phyloP scores from a whole-genome alignment of 1,139 yeast genomes.

The Saccharomyces hybrid region DNA sequence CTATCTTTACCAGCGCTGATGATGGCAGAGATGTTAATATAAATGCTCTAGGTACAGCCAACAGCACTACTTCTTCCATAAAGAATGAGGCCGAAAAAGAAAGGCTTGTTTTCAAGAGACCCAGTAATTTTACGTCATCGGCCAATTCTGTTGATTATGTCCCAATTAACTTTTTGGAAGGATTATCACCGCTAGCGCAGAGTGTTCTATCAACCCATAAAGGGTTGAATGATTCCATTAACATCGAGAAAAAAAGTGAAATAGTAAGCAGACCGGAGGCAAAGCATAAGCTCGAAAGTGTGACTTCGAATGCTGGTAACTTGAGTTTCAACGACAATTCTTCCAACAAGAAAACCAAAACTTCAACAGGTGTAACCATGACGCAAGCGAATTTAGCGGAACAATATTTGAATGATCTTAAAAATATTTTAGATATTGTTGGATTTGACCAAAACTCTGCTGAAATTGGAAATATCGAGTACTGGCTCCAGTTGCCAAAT shows the following conservation, averaged over 20 bases:
- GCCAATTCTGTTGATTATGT: not conserved
- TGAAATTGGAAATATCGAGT: slow-evolving; percentile 9
- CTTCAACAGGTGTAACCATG: slow-evolving; percentile 16
- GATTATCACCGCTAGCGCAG: slow-evolving; percentile 19
- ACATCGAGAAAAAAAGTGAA: not conserved
- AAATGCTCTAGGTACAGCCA: not conserved
- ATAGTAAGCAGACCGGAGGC: not conserved
- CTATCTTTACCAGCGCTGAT: not conserved
- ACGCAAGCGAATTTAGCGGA: slow-evolving; percentile 17
- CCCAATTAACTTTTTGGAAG: slow-evolving; percentile 8
- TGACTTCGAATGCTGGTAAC: not conserved
- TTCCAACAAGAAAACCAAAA: slow-evolving; percentile 14
- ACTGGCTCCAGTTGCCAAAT: slow-evolving; percentile 15
- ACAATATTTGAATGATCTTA: slow-evolving; percentile 20
- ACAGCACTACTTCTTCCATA: slow-evolving; percentile 8
- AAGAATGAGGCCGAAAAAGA: slow-evolving; percentile 5
- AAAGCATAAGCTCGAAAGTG: slow-evolving; percentile 1
- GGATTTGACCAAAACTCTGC: slow-evolving; percentile 7
- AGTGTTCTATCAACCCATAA: slow-evolving; percentile 4
- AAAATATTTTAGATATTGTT: slow-evolving; percentile 7
- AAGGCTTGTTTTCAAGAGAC: slow-evolving; percentile 15
- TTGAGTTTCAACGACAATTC: slow-evolving; percentile 5
- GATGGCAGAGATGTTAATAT: not conserved
- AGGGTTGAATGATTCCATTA: slow-evolving; percentile 2
- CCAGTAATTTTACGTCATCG: slow-evolving; percentile 6